Evolutionary conservation across 2,329 filamentous ascomycete genomes (phyloP).

Genomic region (Botrytis medusae): DNA sequence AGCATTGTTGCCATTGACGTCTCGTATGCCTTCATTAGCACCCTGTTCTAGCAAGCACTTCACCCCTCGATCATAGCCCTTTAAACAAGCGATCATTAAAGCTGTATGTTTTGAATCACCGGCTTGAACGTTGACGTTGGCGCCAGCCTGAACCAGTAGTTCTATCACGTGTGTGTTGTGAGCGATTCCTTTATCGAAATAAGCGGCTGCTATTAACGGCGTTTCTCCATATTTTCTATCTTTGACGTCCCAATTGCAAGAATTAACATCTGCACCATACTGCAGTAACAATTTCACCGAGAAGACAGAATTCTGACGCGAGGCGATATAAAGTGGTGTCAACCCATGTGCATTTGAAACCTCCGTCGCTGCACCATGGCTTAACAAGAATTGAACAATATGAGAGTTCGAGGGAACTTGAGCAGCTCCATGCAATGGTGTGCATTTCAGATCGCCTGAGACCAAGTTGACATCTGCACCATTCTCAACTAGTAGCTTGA

Average conservation of each 20-base stretch:
- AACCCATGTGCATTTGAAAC: constrained; percentile 17
- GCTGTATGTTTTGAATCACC: constrained; percentile 16
- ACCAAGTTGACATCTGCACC: constrained; percentile 9
- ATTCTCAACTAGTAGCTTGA: constrained; percentile 17
- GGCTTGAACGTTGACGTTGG: constrained; percentile 15
- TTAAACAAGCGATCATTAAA: constrained; percentile 19
- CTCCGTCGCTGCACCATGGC: constrained; percentile 18
- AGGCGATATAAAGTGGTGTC: constrained; percentile 21
- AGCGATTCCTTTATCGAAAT: constrained; percentile 20
- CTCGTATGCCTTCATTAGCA: constrained; percentile 4
- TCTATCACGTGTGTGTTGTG: constrained; percentile 21
- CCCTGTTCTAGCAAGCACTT: constrained; percentile 20
- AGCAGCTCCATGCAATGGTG: constrained; percentile 18
- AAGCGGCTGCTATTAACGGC: constrained; percentile 20
- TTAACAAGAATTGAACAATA: constrained; percentile 15
- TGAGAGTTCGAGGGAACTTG: constrained; percentile 12
- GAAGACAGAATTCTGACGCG: constrained; percentile 18
- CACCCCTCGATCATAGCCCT: constrained; percentile 17
- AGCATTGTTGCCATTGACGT: constrained; percentile 15
- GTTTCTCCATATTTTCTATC: constrained; percentile 22
- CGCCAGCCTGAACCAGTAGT: constrained; percentile 18
- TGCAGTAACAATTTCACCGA: constrained; percentile 16
- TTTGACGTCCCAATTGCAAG: constrained; percentile 19
- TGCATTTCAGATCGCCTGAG: constrained; percentile 15
- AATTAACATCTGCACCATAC: constrained; percentile 14